These are phyloP conservation scores for Xylariaceae sp. DNA, from an alignment of 2,329 filamentous ascomycete species.

Conservation along the genomic window DNA sequence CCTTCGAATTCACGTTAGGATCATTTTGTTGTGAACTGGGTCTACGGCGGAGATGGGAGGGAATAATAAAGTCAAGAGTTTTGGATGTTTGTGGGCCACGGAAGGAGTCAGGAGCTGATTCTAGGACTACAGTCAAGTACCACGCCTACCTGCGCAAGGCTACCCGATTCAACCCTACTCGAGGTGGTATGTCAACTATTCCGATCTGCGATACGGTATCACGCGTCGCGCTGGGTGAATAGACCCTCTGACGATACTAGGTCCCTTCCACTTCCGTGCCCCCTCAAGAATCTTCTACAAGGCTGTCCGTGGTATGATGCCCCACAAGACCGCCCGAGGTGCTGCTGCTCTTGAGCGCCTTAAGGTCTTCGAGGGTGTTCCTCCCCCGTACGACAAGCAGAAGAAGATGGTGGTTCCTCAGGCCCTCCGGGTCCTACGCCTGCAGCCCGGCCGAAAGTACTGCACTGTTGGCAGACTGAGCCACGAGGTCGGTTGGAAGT, in stretches of 20 bases:
- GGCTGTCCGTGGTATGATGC: slow-evolving; percentile 99
- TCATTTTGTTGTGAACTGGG: background rate
- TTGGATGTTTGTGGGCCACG: slow-evolving; percentile 10
- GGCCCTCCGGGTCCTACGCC: slow-evolving; percentile 89
- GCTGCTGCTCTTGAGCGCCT: slow-evolving; percentile 95
- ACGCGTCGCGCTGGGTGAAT: slow-evolving; percentile 6
- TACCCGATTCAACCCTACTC: slow-evolving; percentile 99
- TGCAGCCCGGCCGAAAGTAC: slow-evolving; percentile 99
- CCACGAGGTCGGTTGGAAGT: slow-evolving; percentile 99
- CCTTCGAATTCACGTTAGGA: background rate
- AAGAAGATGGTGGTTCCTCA: slow-evolving; percentile 99
- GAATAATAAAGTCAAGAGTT: slow-evolving; percentile 5
- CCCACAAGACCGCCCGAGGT: slow-evolving; percentile 99
- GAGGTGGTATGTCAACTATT: slow-evolving; percentile 69
- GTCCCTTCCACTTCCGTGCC: slow-evolving; percentile 99
- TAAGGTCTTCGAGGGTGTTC: slow-evolving; percentile 99
- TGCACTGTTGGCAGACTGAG: slow-evolving; percentile 97
- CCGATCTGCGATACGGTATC: slow-evolving; percentile 20
- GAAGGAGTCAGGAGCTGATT: slow-evolving; percentile 42
- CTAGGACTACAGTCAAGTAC: slow-evolving; percentile 84
- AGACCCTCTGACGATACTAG: slow-evolving; percentile 44
- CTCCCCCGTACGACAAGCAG: slow-evolving; percentile 98
- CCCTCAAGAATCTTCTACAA: slow-evolving; percentile 99
- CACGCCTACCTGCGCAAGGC: slow-evolving; percentile 99
- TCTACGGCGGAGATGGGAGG: background rate